These are phyloP conservation scores for Coprinopsis marcescibilis DNA, from an alignment of 768 basidiomycete genomes.

Conservation along the genomic window DNA sequence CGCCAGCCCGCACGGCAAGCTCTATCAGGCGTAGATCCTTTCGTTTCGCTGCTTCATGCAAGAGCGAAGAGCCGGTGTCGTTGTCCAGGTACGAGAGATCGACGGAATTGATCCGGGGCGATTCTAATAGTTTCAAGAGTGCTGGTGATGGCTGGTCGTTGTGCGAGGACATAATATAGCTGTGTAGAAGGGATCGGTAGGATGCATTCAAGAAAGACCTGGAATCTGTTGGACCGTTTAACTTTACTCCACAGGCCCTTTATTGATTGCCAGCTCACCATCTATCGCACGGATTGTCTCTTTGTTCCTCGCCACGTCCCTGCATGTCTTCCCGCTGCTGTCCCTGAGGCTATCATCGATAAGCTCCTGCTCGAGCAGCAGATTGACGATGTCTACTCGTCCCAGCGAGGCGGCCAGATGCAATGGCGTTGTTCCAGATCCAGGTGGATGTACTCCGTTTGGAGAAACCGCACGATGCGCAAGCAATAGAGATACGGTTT, in stretches of 20 bases:
- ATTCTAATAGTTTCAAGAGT: constrained; percentile 55
- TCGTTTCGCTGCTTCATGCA: constrained; percentile 83
- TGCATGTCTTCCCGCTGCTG: constrained; percentile 55
- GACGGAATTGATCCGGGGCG: constrained; percentile 62
- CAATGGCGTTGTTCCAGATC: constrained; percentile 68
- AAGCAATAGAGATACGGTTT: constrained; percentile 64
- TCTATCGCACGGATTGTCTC: constrained; percentile 65
- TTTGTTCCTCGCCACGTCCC: constrained; percentile 67
- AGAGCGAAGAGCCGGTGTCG: constrained; percentile 65
- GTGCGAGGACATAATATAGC: constrained; percentile 62
- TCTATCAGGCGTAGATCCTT: constrained; percentile 80
- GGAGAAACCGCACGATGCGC: constrained; percentile 74
- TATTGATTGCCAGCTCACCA: constrained; percentile 38
- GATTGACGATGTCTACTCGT: constrained; percentile 61
- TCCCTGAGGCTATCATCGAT: constrained; percentile 79
- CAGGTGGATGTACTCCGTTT: constrained; percentile 69
- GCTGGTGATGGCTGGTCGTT: constrained; percentile 33
- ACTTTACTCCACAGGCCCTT: neutral
- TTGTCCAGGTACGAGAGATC: constrained; percentile 81
- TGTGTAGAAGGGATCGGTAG: constrained; percentile 66
- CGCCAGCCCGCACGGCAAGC: constrained; percentile 78
- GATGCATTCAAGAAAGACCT: constrained; percentile 69
- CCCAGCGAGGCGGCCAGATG: constrained; percentile 67
- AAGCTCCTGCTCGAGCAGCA: constrained; percentile 73
- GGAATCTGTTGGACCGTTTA: constrained; percentile 50